Evolutionary conservation across 2,329 filamentous ascomycete genomes (phyloP), one percentile per base, ranked within the genome.

Genomic region (Ramichloridium luteum): DNA sequence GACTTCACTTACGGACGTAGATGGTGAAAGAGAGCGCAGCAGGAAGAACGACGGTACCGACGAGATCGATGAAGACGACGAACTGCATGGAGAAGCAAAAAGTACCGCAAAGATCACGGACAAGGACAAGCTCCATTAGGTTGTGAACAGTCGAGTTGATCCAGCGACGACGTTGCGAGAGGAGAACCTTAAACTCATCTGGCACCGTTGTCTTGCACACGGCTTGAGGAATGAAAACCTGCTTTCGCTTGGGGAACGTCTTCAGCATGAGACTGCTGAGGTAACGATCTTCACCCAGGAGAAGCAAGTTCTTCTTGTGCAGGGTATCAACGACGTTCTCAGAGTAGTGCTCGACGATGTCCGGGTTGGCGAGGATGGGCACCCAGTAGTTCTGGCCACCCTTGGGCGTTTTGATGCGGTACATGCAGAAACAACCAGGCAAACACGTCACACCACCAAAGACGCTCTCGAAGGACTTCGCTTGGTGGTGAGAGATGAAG

Each of bases 1-100:
- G 4, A 28, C 11, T 16, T 22, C 27, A 72, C 80, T 72, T 74
- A 86, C 80, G 76, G 50, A 98, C 78, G 60, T 98, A 98, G 55
- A 96, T 76, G 13, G 90, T 98, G 57, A 98, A 98, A 3, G 82
- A 79, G 55, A 98, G 96, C 45, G 92, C 92, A 28, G 90, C 92
- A 2, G 90, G 90, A 13, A 98, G 69, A 8, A 98, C 90, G 32
- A 98, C 67, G 2, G 92, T 98, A 48, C 90, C 90, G 34, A 96
- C 72, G 34, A 98, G 68, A 61, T 98, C 90, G 51, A 98, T 81
- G 55, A 86, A 93, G 41, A 98, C 80, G 43, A 98, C 79, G 55
- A 98, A 98, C 61, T 98, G 90, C 90, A 98, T 98, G 59, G 84
- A 93, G 68, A 98, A 98, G 67, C 92, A 98, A 65, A 98, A 98